Percentiles rank a stretch among this genome's conserved stretches.
Evolutionary conservation across 768 basidiomycete genomes (phyloP).

Genomic region (Termitomyces sp.): DNA sequence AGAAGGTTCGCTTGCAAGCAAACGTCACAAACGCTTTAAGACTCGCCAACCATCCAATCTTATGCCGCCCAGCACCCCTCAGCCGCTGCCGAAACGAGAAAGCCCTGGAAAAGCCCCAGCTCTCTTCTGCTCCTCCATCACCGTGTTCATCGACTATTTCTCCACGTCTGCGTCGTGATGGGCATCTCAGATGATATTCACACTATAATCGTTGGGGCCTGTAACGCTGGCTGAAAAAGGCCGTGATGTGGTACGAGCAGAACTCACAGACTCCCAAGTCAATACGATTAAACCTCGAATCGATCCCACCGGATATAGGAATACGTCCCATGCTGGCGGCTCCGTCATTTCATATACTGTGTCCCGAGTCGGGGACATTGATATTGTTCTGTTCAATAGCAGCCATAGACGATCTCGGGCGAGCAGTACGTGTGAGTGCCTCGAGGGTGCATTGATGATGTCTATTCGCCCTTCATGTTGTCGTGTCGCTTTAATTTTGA

Average conservation of each 20-base stretch:
- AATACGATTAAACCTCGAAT: conserved; percentile 11
- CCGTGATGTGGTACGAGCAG: conserved; percentile 1
- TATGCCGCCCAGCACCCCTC: conserved; percentile 15
- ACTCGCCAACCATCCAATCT: conserved; percentile 26
- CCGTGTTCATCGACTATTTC: conserved; percentile 12
- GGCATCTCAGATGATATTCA: conserved; percentile 11
- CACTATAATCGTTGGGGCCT: conserved; percentile 2
- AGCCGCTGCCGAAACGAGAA: conserved; percentile 20
- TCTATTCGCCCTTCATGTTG: conserved; percentile 15
- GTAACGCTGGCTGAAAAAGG: conserved; percentile 8
- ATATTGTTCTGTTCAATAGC: neutral
- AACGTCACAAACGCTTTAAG: conserved; percentile 24
- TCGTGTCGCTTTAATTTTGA: conserved; percentile 11
- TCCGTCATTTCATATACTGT: conserved; percentile 15
- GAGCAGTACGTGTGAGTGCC: conserved; percentile 12
- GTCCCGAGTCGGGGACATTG: conserved; percentile 7
- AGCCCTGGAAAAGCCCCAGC: conserved; percentile 4
- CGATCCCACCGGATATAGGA: conserved; percentile 9
- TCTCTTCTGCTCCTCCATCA: neutral
- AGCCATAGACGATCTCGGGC: conserved; percentile 2
- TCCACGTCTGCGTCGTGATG: conserved; percentile 11
- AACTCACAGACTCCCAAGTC: conserved; percentile 6
- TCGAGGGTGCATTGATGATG: conserved; percentile 20
- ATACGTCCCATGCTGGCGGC: conserved; percentile 11
- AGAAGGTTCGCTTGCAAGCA: conserved; percentile 24